These are phyloP conservation scores for Yarrowia sp. DNA, from an alignment of 805 yeast species.

Conservation along the genomic window DNA sequence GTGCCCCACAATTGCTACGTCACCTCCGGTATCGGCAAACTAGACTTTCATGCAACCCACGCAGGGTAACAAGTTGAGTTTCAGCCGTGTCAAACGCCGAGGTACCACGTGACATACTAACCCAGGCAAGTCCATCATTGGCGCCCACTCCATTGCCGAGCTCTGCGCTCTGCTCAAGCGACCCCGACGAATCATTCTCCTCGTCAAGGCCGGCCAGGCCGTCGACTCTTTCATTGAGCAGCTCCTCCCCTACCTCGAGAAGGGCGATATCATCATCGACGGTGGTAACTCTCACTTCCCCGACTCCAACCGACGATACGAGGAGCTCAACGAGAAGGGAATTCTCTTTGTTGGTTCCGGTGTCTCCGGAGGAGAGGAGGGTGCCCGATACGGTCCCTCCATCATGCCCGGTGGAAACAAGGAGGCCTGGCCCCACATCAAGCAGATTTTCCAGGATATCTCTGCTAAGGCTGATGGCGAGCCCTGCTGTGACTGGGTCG, in stretches of 20 bases:
- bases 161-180: constrained; percentile 84
- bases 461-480: constrained; percentile 97
- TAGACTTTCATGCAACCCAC: constrained; percentile 24
- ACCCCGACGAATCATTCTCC: constrained; percentile 92
- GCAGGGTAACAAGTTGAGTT: constrained; percentile 25
- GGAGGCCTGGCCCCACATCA: constrained; percentile 98
- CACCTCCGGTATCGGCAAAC: constrained; percentile 15
- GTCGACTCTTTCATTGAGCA: constrained; percentile 89
- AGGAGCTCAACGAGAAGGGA: constrained; percentile 81
- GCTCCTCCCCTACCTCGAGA: constrained; percentile 84
- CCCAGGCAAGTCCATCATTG: constrained; percentile 72
- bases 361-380: constrained; percentile 99
- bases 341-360: constrained; percentile 95
- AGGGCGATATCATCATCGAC: constrained; percentile 97
- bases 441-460: constrained; percentile 92
- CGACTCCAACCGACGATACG: constrained; percentile 95
- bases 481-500: constrained; percentile 99
- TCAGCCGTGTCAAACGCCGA: constrained; percentile 26
- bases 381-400: constrained; percentile 99
- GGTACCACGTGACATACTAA: constrained; percentile 20
- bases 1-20: constrained; percentile 8
- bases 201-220: constrained; percentile 95
- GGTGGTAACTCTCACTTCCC: constrained; percentile 99
- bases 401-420: constrained; percentile 99
- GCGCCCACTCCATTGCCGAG: constrained; percentile 91